phyloP scores from a whole-genome alignment of 2,329 filamentous ascomycete species.

The Chaetomium olivaceum region DNA sequence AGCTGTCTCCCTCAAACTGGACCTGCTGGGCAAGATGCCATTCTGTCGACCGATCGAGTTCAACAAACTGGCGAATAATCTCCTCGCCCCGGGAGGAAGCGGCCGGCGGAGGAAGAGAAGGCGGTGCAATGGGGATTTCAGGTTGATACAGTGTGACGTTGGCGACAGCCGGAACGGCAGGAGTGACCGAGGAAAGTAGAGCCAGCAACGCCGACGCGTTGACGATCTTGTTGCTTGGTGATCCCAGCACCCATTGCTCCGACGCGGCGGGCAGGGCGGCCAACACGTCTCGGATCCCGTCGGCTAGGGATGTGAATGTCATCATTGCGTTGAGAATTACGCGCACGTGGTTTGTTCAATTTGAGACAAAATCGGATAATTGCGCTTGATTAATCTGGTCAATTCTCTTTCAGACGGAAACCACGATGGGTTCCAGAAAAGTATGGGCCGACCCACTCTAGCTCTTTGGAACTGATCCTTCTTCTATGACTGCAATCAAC shows the following conservation, averaged over 20 bases:
- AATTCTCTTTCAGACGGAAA: neutral
- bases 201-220: conserved; percentile 13
- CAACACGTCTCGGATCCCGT: conserved; percentile 5
- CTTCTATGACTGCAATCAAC: neutral
- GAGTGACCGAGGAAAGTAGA: conserved; percentile 7
- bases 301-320: neutral
- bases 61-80: conserved; percentile 42
- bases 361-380: neutral
- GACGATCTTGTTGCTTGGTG: conserved; percentile 7
- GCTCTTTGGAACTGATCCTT: too few relatives aligned
- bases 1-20: conserved; percentile 47
- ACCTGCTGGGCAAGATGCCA: conserved; percentile 47
- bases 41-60: conserved; percentile 42
- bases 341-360: neutral
- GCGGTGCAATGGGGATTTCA: conserved; percentile 37
- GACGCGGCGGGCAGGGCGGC: neutral
- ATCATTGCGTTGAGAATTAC: neutral
- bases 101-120: conserved; percentile 41
- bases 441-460: neutral
- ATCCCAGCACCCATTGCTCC: conserved; percentile 4
- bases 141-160: conserved; percentile 41
- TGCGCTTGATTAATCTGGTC: neutral
- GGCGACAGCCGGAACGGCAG: conserved; percentile 5
- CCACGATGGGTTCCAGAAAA: neutral
- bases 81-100: conserved; percentile 39